A percentile compares a stretch with the other conserved stretches of the same genome.
phyloP scores from a whole-genome alignment of 2,329 filamentous ascomycete species.

The Fusarium palustre region DNA sequence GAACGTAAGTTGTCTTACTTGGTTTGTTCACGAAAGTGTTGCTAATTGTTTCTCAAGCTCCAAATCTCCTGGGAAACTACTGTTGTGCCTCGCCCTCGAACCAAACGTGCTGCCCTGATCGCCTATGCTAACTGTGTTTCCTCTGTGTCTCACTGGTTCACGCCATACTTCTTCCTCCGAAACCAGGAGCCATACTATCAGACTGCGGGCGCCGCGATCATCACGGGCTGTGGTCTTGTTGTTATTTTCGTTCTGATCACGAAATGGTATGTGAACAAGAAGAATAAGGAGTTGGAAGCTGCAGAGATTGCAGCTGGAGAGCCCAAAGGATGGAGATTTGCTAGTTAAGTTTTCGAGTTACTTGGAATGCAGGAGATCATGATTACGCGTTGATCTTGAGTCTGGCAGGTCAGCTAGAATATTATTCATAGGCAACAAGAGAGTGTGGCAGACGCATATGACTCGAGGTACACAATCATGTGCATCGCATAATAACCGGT shows the following conservation, averaged over 20 bases:
- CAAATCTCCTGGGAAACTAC: constrained; percentile 58
- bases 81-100: constrained; percentile 54
- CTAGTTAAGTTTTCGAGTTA: not conserved
- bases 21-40: rapidly evolving
- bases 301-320: constrained; percentile 28
- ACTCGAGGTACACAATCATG: no score
- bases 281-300: constrained; percentile 45
- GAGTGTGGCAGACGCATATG: no score
- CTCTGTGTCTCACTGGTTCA: constrained; percentile 57
- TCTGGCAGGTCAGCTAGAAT: no score
- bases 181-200: constrained; percentile 49
- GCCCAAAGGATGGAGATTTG: constrained; percentile 31
- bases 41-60: not conserved
- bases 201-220: constrained; percentile 47
- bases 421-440: no score
- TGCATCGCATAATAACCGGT: no score
- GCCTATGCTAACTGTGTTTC: constrained; percentile 57
- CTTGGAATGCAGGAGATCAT: no score
- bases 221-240: constrained; percentile 43
- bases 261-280: constrained; percentile 40
- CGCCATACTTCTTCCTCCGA: constrained; percentile 53
- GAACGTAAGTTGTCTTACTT: constrained; percentile 43
- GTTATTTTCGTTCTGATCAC: constrained; percentile 37
- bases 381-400: no score
- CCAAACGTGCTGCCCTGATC: constrained; percentile 56